These are phyloP conservation scores for Spinacia oleracea DNA, from an alignment of 179 eudicot genomes.

Conservation along the genomic window DNA sequence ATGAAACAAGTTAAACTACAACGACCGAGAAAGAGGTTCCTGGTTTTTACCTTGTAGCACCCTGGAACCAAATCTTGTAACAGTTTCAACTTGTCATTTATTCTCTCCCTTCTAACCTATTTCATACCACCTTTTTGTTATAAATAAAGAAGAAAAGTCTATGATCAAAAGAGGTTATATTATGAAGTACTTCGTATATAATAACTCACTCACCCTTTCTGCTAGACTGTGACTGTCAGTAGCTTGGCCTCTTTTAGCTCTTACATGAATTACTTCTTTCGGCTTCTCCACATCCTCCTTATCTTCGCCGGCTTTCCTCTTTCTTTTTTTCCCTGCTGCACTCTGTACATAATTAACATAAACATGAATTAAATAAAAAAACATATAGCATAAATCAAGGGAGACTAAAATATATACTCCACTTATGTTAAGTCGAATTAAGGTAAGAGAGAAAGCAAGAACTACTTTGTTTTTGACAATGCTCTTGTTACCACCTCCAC, in stretches of 20 bases:
- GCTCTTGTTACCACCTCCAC: constrained; percentile 28
- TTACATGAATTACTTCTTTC: constrained; percentile 86
- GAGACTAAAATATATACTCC: neutral
- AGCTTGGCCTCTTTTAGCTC: constrained; percentile 98
- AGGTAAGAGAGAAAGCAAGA: neutral
- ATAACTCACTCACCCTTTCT: constrained; percentile 59
- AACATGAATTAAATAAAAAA: no score
- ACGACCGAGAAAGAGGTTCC: neutral
- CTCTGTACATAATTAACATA: constrained; percentile 33
- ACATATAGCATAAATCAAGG: neutral
- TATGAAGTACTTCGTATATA: neutral
- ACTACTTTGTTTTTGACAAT: constrained; percentile 28
- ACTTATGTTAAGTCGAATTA: no score
- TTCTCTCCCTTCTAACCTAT: constrained; percentile 80
- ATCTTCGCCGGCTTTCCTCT: constrained; percentile 36
- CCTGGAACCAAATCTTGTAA: constrained; percentile 95
- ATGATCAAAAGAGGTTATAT: neutral
- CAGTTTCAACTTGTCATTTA: constrained; percentile 75
- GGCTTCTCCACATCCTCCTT: constrained; percentile 48
- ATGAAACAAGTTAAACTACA: neutral
- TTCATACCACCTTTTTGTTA: neutral
- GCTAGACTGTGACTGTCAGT: constrained; percentile 98
- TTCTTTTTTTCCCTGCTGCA: constrained; percentile 49
- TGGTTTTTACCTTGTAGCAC: constrained; percentile 72
- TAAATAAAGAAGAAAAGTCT: neutral